Conservation (phyloP, 495 filamentous ascomycete genomes). For the Talaromyces liani region DNA sequence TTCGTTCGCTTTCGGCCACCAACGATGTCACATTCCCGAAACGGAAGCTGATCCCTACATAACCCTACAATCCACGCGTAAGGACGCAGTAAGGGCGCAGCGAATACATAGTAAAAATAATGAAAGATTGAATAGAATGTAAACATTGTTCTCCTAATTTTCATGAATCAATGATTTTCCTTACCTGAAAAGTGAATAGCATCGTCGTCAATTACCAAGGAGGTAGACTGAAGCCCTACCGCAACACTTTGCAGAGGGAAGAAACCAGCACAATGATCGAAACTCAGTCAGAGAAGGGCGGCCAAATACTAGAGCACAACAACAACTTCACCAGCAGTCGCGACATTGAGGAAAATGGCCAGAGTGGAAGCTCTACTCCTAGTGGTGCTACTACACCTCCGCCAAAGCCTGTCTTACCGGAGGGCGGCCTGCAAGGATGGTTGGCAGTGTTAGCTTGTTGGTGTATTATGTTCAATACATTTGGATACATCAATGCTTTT, state of each 20-base stretch:
- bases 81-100: neutral
- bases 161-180: neutral
- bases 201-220: neutral
- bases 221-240: neutral
- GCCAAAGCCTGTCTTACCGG: constrained; percentile 33
- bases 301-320: neutral
- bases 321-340: neutral
- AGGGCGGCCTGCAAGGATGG: constrained; percentile 49
- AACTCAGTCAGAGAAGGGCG: neutral
- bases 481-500: constrained; percentile 48
- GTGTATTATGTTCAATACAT: constrained; percentile 48
- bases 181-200: neutral
- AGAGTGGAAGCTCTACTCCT: neutral
- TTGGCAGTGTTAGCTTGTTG: constrained; percentile 49
- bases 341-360: neutral
- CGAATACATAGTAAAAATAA: neutral
- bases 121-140: neutral
- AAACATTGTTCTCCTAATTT: neutral
- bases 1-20: neutral
- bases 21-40: neutral
- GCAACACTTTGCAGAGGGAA: neutral
- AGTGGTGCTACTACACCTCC: neutral
- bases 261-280: neutral
- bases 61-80: neutral
- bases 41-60: neutral